Evolutionary conservation across 2,329 filamentous ascomycete genomes (phyloP), one percentile per base, ranked within the genome.

Genomic region (Catunica adiposa): DNA sequence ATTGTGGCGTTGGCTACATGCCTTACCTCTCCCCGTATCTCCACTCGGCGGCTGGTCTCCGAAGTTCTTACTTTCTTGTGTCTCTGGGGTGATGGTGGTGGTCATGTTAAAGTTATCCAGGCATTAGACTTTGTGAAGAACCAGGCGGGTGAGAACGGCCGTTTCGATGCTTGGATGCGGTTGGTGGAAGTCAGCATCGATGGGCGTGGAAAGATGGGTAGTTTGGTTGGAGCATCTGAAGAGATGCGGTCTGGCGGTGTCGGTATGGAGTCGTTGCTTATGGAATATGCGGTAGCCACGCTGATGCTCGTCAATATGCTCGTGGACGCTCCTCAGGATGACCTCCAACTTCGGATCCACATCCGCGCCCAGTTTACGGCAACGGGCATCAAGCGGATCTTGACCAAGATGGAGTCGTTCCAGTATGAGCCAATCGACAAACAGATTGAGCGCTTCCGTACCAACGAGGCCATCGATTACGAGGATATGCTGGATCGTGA

Each of bases 381-480:
- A 67, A 95, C 89, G 68, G 92, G 92, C 57, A 88, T 97, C 76
- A 94, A 89, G 73, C 83, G 92, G 58, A 86, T 97, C 63, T 73
- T 97, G 69, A 84, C 77, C 62, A 98, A 97, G 77, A 97, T 97
- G 92, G 89, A 95, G 69, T 86, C 80, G 46, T 97, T 98, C 73
- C 89, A 97, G 68, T 98, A 97, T 71, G 92, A 98, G 63, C 80
- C 94, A 63, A 92, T 98, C 62, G 90, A 97, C 75, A 97, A 96
- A 75, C 92, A 98, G 71, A 85, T 97, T 64, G 90, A 96, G 67
- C 82, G 83, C 55, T 98, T 92, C 73, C 82, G 87, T 58, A 83
- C 84, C 60, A 96, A 97, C 66, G 90, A 97, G 69, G 89, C 88
- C 55, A 94, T 97, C 67, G 92, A 98, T 71, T 97, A 97, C 66